Percentiles rank a stretch among this genome's conserved stretches.
These are phyloP conservation scores for Prunus armeniaca DNA, from an alignment of 306 rosid genomes.

Conservation along the genomic window DNA sequence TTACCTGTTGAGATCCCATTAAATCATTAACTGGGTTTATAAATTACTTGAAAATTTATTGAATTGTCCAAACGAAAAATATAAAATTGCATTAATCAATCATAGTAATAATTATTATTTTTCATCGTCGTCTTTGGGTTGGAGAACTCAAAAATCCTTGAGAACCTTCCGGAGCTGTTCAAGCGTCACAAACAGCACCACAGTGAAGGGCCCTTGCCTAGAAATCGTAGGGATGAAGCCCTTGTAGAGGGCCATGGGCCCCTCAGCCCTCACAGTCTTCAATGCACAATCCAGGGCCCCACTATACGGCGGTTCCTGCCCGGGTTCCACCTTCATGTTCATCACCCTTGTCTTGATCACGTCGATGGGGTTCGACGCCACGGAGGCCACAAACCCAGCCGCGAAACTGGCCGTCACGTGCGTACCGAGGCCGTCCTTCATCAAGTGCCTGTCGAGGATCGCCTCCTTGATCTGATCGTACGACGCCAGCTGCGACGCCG, in stretches of 20 bases:
- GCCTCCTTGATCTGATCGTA: constrained; percentile 76
- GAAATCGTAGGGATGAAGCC: constrained; percentile 82
- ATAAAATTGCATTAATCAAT: background rate
- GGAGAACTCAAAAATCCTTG: constrained; percentile 36
- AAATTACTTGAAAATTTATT: too few relatives aligned
- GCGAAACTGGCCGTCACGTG: constrained; percentile 84
- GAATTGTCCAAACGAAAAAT: background rate
- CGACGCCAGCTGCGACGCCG: constrained; percentile 85
- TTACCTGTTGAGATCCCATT: too few relatives aligned
- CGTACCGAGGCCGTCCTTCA: constrained; percentile 67
- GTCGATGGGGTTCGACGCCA: constrained; percentile 87
- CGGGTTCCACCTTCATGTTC: constrained; percentile 77
- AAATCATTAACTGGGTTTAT: too few relatives aligned
- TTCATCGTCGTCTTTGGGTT: constrained; percentile 12
- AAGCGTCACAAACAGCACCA: constrained; percentile 78
- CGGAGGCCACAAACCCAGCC: constrained; percentile 88
- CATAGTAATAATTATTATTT: background rate
- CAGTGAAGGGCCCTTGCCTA: constrained; percentile 87
- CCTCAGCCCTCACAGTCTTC: constrained; percentile 72
- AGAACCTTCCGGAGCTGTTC: constrained; percentile 76
- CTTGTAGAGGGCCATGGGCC: constrained; percentile 78
- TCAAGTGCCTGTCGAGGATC: constrained; percentile 49
- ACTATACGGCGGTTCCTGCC: constrained; percentile 42
- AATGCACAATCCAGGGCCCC: constrained; percentile 83
- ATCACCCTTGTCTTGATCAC: constrained; percentile 90